A percentile compares a stretch with the other conserved stretches of the same genome.
Evolutionary conservation across 2,329 filamentous ascomycete species (phyloP).

Genomic region (Clonostachys sp.): DNA sequence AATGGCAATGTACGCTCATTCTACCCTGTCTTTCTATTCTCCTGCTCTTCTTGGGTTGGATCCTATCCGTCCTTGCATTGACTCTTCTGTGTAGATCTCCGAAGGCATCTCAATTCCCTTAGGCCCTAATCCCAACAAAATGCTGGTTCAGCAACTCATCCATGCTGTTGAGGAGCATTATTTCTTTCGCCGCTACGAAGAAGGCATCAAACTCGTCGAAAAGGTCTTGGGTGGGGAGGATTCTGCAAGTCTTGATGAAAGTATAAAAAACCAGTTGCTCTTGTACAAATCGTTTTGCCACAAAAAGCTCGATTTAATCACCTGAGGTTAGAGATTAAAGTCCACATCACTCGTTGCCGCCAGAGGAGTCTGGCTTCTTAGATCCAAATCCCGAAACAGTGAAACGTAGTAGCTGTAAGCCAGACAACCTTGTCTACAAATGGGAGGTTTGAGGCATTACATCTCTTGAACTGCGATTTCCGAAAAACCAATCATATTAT

Average conservation of each 20-base stretch:
- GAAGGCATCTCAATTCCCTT: conserved; percentile 36
- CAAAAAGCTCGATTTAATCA: too few relatives aligned
- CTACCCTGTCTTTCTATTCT: too few relatives aligned
- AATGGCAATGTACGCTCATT: conserved; percentile 42
- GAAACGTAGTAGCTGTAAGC: too few relatives aligned
- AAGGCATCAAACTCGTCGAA: conserved; percentile 35
- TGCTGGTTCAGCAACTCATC: conserved; percentile 41
- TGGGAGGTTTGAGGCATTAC: too few relatives aligned
- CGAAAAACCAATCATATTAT: too few relatives aligned
- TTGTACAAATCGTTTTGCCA: too few relatives aligned
- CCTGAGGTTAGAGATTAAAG: neutral
- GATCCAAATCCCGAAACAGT: too few relatives aligned
- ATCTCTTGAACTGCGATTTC: too few relatives aligned
- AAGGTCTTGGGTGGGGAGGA: conserved; percentile 18
- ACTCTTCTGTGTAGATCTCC: conserved; percentile 31
- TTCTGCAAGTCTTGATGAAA: neutral
- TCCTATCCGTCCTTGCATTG: neutral
- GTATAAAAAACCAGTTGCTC: neutral
- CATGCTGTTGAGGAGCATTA: conserved; percentile 56
- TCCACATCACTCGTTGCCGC: neutral
- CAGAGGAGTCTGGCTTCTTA: neutral
- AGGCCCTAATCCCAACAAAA: conserved; percentile 30
- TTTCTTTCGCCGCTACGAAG: conserved; percentile 41
- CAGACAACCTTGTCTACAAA: too few relatives aligned
- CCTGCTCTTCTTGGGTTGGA: conserved; percentile 1